Evolutionary conservation across 73 alveolate species (phyloP).

Genomic region (Durusdinium trenchii): DNA sequence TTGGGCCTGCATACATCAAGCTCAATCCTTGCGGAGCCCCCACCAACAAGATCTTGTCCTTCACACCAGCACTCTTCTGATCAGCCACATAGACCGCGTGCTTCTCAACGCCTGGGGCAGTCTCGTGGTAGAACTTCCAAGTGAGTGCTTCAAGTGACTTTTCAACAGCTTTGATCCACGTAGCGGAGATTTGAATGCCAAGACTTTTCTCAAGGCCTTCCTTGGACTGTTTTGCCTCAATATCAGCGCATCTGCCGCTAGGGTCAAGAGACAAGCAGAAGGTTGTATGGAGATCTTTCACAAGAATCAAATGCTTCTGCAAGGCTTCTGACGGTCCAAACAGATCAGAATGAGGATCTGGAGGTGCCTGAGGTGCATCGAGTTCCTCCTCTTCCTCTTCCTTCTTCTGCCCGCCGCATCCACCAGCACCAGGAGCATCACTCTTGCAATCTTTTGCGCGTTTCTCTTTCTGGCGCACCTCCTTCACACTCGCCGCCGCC

Average conservation of each 20-base stretch:
- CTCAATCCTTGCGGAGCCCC: background rate
- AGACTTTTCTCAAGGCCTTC: too few relatives aligned
- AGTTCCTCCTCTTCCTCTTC: background rate
- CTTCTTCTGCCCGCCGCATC: too few relatives aligned
- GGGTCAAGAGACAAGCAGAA: too few relatives aligned
- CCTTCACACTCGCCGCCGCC: too few relatives aligned
- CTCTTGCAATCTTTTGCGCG: too few relatives aligned
- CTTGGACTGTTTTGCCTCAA: too few relatives aligned
- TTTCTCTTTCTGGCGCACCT: too few relatives aligned
- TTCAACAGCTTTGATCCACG: background rate
- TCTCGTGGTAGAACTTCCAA: background rate
- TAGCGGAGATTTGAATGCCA: background rate
- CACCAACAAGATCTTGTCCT: background rate
- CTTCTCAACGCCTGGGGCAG: background rate
- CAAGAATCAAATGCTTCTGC: background rate
- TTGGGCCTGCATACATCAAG: background rate
- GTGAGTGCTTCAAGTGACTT: background rate
- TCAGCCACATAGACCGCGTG: background rate
- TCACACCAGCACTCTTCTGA: background rate
- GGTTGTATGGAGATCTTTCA: too few relatives aligned
- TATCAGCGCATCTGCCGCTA: too few relatives aligned
- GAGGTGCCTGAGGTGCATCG: background rate
- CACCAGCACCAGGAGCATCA: too few relatives aligned
- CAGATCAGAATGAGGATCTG: too few relatives aligned
- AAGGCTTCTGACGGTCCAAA: too few relatives aligned